Evolutionary conservation across 768 basidiomycete species (phyloP).

Genomic region (Tylopilus balloui): DNA sequence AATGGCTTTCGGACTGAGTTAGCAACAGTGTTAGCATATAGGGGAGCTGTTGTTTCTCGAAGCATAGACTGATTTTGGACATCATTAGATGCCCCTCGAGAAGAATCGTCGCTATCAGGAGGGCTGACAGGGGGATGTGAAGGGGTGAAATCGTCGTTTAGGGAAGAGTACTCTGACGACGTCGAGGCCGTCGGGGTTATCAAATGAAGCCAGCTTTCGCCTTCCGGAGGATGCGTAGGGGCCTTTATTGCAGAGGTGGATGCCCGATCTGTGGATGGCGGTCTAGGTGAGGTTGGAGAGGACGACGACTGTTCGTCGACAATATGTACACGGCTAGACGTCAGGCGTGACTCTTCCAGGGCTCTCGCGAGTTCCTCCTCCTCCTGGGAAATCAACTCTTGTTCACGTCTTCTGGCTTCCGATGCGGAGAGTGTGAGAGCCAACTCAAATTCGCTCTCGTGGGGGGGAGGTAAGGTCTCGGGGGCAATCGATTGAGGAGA

Average conservation of each 20-base stretch:
- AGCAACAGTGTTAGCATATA: constrained; percentile 27
- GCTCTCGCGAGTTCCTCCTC: constrained; percentile 66
- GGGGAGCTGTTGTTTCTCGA: constrained; percentile 16
- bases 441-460: constrained; percentile 45
- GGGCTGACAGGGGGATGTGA: constrained; percentile 20
- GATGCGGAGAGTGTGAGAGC: constrained; percentile 44
- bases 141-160: constrained; percentile 27
- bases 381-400: constrained; percentile 37
- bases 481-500: constrained; percentile 2
- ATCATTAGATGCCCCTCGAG: constrained; percentile 5
- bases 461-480: constrained; percentile 23
- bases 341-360: constrained; percentile 48
- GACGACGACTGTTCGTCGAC: constrained; percentile 7
- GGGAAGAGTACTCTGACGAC: constrained; percentile 13
- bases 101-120: constrained; percentile 4
- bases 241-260: constrained; percentile 15
- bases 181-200: constrained; percentile 26
- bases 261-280: constrained; percentile 12
- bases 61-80: not conserved
- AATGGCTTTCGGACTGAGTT: constrained; percentile 15
- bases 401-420: constrained; percentile 34
- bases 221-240: constrained; percentile 19
- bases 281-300: constrained; percentile 4
- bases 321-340: constrained; percentile 10
- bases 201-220: constrained; percentile 31